These are phyloP conservation scores for Coniochaeta sp. DNA, from an alignment of 2,329 filamentous ascomycete species.

Conservation along the genomic window DNA sequence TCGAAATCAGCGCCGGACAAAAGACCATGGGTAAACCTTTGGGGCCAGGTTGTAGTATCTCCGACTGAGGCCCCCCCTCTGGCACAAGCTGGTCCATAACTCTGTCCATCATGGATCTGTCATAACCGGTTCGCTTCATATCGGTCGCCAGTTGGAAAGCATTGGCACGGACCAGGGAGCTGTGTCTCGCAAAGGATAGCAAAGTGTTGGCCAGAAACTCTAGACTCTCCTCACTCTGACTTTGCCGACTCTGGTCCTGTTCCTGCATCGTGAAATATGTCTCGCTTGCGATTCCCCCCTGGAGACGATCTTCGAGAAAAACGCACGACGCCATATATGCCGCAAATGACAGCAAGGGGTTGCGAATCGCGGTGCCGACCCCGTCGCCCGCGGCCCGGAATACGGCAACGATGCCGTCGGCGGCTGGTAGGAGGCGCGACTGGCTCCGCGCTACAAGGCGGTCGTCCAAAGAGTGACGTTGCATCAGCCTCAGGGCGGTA, in stretches of 20 bases:
- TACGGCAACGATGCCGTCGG: neutral
- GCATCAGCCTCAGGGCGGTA: conserved; percentile 49
- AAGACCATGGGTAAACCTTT: neutral
- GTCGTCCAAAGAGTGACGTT: neutral
- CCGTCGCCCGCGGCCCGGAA: neutral
- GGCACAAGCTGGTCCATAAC: neutral
- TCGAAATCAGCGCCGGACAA: neutral
- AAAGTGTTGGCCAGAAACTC: neutral
- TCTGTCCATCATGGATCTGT: neutral
- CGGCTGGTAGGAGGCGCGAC: neutral
- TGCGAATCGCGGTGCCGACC: neutral
- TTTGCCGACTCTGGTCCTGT: neutral
- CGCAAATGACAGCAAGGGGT: neutral
- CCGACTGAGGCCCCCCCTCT: neutral
- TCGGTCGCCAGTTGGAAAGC: neutral
- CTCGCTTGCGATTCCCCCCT: no score
- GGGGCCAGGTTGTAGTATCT: neutral
- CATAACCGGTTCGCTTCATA: neutral
- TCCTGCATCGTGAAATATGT: neutral
- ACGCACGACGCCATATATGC: neutral
- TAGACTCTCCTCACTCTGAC: neutral
- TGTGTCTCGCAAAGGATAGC: neutral
- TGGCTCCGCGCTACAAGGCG: neutral
- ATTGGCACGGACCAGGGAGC: neutral
- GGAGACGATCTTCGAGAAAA: neutral